Evolutionary conservation across 495 filamentous ascomycete species (phyloP).

Genomic region (Aspergillus heteromorphus): DNA sequence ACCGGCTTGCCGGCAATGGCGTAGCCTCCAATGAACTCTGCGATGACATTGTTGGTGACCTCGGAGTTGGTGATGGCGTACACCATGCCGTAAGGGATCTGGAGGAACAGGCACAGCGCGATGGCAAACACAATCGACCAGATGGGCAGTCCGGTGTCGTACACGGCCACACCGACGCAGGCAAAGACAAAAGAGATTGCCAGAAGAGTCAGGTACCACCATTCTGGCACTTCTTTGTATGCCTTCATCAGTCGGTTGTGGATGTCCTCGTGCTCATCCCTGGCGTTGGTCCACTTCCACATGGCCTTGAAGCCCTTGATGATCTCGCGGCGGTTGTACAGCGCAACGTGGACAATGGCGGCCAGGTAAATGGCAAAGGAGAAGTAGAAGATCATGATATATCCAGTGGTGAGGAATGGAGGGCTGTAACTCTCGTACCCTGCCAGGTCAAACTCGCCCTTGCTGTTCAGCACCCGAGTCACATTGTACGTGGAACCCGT

Average conservation of each 20-base stretch:
- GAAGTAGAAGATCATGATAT: background rate
- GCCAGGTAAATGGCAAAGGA: background rate
- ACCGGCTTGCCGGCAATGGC: constrained; percentile 73
- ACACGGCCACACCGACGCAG: constrained; percentile 20
- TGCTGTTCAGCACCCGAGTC: constrained; percentile 35
- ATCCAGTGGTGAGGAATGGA: constrained; percentile 68
- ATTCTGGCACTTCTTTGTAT: constrained; percentile 56
- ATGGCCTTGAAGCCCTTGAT: constrained; percentile 24
- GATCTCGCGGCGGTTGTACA: background rate
- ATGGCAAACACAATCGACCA: constrained; percentile 73
- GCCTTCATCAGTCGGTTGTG: constrained; percentile 51
- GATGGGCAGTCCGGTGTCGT: constrained; percentile 61
- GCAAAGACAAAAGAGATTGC: constrained; percentile 49
- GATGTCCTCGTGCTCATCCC: constrained; percentile 52
- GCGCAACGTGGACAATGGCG: background rate
- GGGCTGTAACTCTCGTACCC: constrained; percentile 72
- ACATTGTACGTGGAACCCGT: constrained; percentile 42
- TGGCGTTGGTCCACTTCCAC: constrained; percentile 34
- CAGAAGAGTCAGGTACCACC: constrained; percentile 70
- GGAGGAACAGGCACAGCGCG: constrained; percentile 56
- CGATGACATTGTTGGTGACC: constrained; percentile 63
- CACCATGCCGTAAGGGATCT: constrained; percentile 76
- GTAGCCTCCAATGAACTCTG: constrained; percentile 69
- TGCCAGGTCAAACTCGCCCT: constrained; percentile 60
- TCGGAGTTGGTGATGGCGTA: constrained; percentile 80